Evolutionary conservation across 2,329 filamentous ascomycete genomes (phyloP).

Genomic region (Hypomyces rosellus): DNA sequence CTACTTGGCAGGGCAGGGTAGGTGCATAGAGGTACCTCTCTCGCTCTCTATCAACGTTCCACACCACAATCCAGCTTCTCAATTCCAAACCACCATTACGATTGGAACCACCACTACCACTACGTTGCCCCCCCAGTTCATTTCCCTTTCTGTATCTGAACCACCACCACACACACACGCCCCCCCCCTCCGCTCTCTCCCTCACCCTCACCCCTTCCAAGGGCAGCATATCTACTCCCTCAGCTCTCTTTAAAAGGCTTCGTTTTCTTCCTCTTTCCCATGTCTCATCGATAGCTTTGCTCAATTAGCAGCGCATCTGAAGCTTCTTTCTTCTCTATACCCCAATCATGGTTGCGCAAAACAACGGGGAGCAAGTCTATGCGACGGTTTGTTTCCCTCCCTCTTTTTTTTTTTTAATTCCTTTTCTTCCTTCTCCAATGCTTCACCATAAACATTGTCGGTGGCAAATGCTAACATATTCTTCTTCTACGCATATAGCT

Average conservation of each 20-base stretch:
- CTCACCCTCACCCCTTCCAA: not conserved
- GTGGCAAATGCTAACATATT: no score
- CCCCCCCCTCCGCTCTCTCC: not conserved
- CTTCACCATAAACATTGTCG: no score
- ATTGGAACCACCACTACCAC: not conserved
- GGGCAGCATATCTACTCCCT: not conserved
- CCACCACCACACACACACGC: not conserved
- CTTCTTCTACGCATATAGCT: constrained; percentile 51
- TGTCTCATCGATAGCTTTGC: not conserved
- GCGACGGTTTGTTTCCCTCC: constrained; percentile 43
- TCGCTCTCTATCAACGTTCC: no score
- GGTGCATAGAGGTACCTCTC: not conserved
- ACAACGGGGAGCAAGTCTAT: constrained; percentile 46
- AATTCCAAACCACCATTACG: not conserved
- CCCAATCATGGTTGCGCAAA: constrained; percentile 30
- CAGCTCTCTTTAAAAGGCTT: not conserved
- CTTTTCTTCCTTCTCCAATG: no score
- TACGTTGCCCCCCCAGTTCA: not conserved
- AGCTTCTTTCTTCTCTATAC: constrained; percentile 13
- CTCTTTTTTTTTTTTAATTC: no score
- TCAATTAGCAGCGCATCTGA: constrained; percentile 5
- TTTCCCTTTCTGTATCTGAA: not conserved
- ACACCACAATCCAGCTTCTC: not conserved
- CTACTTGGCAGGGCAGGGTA: no score
- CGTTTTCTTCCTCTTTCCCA: not conserved